Evolutionary conservation across 2,329 filamentous ascomycete genomes (phyloP).

Genomic region (Sphaerostilbella broomeana): DNA sequence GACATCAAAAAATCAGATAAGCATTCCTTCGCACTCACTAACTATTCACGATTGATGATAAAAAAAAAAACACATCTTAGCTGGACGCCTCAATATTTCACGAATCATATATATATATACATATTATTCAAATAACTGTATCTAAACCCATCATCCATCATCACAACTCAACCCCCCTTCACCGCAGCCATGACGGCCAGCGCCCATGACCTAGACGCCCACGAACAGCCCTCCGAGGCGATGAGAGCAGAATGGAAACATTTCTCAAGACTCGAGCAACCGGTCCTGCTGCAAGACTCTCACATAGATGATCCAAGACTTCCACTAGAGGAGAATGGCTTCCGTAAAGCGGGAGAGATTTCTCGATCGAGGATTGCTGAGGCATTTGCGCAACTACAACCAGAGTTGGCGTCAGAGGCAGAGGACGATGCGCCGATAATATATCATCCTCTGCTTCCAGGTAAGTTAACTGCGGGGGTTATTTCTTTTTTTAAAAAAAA

Average conservation of each 20-base stretch:
- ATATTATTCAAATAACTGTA: too few species aligned
- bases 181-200: slow-evolving; percentile 20
- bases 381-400: slow-evolving; percentile 38
- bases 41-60: too few species aligned
- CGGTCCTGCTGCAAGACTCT: slow-evolving; percentile 44
- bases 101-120: too few species aligned
- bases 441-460: slow-evolving; percentile 60
- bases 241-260: slow-evolving; percentile 69
- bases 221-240: slow-evolving; percentile 66
- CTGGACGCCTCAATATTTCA: too few species aligned
- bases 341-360: slow-evolving; percentile 40
- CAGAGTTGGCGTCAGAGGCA: slow-evolving; percentile 25
- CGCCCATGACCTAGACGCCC: slow-evolving; percentile 57
- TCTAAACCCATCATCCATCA: too few species aligned
- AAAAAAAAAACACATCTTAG: too few species aligned
- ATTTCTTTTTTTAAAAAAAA: too few species aligned
- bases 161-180: background rate
- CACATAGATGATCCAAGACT: slow-evolving; percentile 50
- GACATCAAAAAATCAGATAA: too few species aligned
- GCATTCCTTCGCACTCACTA: too few species aligned
- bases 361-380: slow-evolving; percentile 34
- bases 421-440: slow-evolving; percentile 46
- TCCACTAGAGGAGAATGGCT: slow-evolving; percentile 33
- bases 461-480: slow-evolving; percentile 48
- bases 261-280: slow-evolving; percentile 55